Evolutionary conservation across 2,329 filamentous ascomycete species (phyloP).

Genomic region (Apiospora rasikravindrae): DNA sequence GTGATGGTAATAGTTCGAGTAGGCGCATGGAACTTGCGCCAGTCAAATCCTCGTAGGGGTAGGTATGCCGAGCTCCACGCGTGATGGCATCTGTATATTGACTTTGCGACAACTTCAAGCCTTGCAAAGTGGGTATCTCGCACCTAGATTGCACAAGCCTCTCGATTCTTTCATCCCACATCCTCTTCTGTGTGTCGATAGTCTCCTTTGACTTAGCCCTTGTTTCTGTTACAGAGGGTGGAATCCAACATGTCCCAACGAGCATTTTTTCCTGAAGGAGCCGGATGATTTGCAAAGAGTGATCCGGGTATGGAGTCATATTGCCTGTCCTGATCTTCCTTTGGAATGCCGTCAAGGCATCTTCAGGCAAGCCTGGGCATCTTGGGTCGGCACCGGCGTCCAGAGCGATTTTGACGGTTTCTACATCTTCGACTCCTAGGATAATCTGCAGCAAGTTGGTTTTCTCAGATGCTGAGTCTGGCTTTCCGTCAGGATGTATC

Average conservation of each 20-base stretch:
- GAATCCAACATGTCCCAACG: background rate
- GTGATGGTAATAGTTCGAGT: background rate
- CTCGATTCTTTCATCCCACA: background rate
- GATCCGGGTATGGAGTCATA: background rate
- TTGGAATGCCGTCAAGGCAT: background rate
- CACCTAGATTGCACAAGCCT: background rate
- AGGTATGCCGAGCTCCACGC: background rate
- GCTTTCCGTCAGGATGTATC: background rate
- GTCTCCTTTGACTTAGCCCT: background rate
- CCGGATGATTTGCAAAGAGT: background rate
- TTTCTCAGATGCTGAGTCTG: background rate
- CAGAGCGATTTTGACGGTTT: background rate
- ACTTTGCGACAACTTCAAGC: background rate
- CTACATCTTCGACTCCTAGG: background rate
- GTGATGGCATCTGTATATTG: background rate
- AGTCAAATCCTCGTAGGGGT: background rate
- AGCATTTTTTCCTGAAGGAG: background rate
- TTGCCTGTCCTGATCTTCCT: background rate
- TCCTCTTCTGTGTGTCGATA: background rate
- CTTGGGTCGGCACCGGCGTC: background rate
- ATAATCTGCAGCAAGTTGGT: background rate
- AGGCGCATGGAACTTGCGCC: background rate
- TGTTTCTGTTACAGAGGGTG: background rate
- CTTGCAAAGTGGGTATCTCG: background rate
- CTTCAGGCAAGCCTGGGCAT: background rate